Conservation (phyloP, 1,139 yeast species). For the Schwanniomyces etchellsii region DNA sequence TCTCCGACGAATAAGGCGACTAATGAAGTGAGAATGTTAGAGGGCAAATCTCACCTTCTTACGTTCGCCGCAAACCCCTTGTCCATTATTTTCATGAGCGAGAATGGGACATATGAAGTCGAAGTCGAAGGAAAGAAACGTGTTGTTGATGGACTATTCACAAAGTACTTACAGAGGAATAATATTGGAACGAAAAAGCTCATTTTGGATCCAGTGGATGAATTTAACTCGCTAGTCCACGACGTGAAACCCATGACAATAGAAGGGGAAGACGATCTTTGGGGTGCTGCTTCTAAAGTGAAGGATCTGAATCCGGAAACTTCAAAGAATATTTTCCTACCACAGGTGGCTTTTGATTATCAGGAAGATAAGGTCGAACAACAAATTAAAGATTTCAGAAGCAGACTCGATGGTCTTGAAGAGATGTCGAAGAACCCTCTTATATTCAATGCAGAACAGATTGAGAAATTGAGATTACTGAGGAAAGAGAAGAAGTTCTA, state of each 20-base stretch:
- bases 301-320: slow-evolving; percentile 10
- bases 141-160: slow-evolving; percentile 18
- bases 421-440: background rate
- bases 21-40: slow-evolving; percentile 22
- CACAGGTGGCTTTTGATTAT: slow-evolving; percentile 17
- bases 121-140: slow-evolving; percentile 15
- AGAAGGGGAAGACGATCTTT: slow-evolving; percentile 15
- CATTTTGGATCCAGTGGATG: slow-evolving; percentile 16
- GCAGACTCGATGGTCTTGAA: background rate
- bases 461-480: slow-evolving; percentile 7
- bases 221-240: slow-evolving; percentile 13
- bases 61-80: slow-evolving; percentile 26
- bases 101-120: slow-evolving; percentile 27
- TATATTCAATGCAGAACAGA: slow-evolving; percentile 8
- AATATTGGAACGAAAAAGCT: slow-evolving; percentile 9
- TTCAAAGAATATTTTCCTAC: slow-evolving; percentile 14
- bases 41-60: slow-evolving; percentile 24
- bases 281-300: slow-evolving; percentile 18
- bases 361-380: slow-evolving; percentile 12
- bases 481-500: slow-evolving; percentile 18
- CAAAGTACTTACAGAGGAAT: slow-evolving; percentile 16
- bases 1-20: slow-evolving; percentile 20
- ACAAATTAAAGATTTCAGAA: slow-evolving; percentile 15
- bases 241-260: slow-evolving; percentile 16
- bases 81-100: slow-evolving; percentile 23